These are phyloP conservation scores for Infundibulicybe gibba DNA, from an alignment of 768 basidiomycete species.

Conservation along the genomic window DNA sequence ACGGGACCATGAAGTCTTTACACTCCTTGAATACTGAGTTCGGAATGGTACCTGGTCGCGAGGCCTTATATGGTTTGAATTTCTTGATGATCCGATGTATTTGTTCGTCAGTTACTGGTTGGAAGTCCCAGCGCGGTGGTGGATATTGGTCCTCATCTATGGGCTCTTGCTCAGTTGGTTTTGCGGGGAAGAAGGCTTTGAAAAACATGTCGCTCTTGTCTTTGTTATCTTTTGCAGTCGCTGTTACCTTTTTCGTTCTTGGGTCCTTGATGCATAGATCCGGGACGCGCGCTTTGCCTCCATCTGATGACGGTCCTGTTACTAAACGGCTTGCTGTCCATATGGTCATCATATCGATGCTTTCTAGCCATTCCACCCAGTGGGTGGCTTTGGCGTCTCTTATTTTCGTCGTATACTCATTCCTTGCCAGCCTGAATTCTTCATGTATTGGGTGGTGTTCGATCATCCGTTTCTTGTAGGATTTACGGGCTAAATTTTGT, in stretches of 20 bases:
- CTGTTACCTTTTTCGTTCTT: neutral
- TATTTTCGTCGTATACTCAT: constrained; percentile 11
- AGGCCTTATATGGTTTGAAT: constrained; percentile 27
- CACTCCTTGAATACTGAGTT: constrained; percentile 19
- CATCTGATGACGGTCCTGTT: too few species aligned
- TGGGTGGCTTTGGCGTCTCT: constrained; percentile 15
- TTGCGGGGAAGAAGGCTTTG: too few species aligned
- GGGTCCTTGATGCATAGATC: constrained; percentile 9
- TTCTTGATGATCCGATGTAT: constrained; percentile 10
- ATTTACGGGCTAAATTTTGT: constrained; percentile 6
- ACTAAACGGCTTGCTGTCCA: too few species aligned
- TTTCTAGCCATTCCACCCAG: constrained; percentile 25
- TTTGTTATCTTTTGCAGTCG: constrained; percentile 12
- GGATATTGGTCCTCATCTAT: constrained; percentile 19
- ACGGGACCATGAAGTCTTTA: constrained; percentile 14
- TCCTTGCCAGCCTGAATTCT: constrained; percentile 6
- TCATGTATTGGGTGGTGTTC: constrained; percentile 18
- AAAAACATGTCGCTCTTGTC: constrained; percentile 17
- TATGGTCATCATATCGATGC: constrained; percentile 5
- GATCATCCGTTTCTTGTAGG: constrained; percentile 2
- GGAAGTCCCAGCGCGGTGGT: constrained; percentile 11
- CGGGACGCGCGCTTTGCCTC: constrained; percentile 22
- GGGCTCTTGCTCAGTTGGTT: neutral
- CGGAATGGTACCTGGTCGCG: constrained; percentile 32
- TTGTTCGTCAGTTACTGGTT: too few species aligned